A percentile compares a stretch with the other conserved stretches of the same genome.
These are phyloP conservation scores for Phytophthora palmivora DNA, from an alignment of 352 stramenopile genomes.

Conservation along the genomic window DNA sequence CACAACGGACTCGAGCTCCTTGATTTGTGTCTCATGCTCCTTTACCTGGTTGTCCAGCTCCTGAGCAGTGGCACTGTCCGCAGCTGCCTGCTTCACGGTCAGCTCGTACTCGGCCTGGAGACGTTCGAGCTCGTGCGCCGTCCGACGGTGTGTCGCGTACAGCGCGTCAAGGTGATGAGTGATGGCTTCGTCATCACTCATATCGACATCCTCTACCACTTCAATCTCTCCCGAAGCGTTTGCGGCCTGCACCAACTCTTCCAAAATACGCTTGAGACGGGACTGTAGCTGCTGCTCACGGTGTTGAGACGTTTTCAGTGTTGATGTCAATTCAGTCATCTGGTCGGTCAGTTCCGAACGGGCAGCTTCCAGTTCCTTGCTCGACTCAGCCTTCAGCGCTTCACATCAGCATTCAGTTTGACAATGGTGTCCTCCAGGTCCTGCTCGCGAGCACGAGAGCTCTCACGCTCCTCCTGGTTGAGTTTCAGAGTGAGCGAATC, in stretches of 20 bases:
- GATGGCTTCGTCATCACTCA: slow-evolving; percentile 42
- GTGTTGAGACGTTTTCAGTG: slow-evolving; percentile 47
- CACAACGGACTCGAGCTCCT: slow-evolving; percentile 54
- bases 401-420: slow-evolving; percentile 44
- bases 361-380: slow-evolving; percentile 32
- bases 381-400: slow-evolving; percentile 44
- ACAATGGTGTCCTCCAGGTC: slow-evolving; percentile 46
- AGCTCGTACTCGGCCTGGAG: slow-evolving; percentile 58
- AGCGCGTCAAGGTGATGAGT: slow-evolving; percentile 45
- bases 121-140: slow-evolving; percentile 47
- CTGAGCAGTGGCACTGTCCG: slow-evolving; percentile 41
- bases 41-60: slow-evolving; percentile 51
- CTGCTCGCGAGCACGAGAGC: slow-evolving; percentile 48
- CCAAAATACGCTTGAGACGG: slow-evolving; percentile 49
- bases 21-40: slow-evolving; percentile 49
- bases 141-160: slow-evolving; percentile 43
- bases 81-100: slow-evolving; percentile 42
- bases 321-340: slow-evolving; percentile 41
- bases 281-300: slow-evolving; percentile 57
- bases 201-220: slow-evolving; percentile 29
- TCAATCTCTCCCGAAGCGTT: slow-evolving; percentile 35
- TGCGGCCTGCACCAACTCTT: slow-evolving; percentile 47
- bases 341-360: slow-evolving; percentile 34
- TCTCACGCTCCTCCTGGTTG: slow-evolving; percentile 55
- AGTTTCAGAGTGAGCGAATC: slow-evolving; percentile 51